These are phyloP conservation scores for Exophiala alcalophila DNA, from an alignment of 2,329 filamentous ascomycete genomes.

Conservation along the genomic window DNA sequence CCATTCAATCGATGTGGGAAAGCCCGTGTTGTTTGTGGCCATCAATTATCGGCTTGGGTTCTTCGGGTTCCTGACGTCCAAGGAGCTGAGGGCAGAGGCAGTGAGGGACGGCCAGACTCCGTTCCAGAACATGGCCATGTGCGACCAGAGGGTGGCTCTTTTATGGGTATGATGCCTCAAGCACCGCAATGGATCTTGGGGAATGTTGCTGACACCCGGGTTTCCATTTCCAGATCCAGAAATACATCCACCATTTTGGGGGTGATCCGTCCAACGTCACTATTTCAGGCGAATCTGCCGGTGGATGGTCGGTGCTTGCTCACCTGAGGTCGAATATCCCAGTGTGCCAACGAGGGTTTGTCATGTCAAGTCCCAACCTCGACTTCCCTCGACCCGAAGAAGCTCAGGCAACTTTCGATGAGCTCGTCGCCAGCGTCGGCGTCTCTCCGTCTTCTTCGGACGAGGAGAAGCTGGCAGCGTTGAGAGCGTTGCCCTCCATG, in stretches of 20 bases:
- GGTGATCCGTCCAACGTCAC: conserved; percentile 41
- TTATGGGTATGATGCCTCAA: conserved; percentile 38
- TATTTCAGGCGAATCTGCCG: conserved; percentile 47
- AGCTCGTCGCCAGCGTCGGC: conserved; percentile 10
- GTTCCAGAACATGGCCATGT: conserved; percentile 43
- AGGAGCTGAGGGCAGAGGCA: conserved; percentile 47
- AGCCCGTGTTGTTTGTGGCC: conserved; percentile 33
- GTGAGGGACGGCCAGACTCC: conserved; percentile 34
- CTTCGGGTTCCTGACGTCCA: conserved; percentile 44
- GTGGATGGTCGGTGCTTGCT: conserved; percentile 40
- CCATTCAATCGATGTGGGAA: conserved; percentile 15
- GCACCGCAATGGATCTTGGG: too few relatives aligned
- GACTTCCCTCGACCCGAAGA: conserved; percentile 16
- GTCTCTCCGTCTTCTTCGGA: conserved; percentile 5
- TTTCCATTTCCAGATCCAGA: conserved; percentile 32
- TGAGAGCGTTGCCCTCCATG: conserved; percentile 9
- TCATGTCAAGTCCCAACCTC: conserved; percentile 16
- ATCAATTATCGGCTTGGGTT: conserved; percentile 35
- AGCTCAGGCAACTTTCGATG: conserved; percentile 15
- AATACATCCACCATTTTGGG: conserved; percentile 42
- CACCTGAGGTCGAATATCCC: conserved; percentile 15
- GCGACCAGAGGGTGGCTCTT: conserved; percentile 40
- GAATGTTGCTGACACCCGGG: too few relatives aligned
- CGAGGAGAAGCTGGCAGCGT: conserved; percentile 16
- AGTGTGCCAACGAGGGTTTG: conserved; percentile 16